These are phyloP conservation scores for Saccharomyces paradoxus DNA, from an alignment of 805 yeast species.

Conservation along the genomic window DNA sequence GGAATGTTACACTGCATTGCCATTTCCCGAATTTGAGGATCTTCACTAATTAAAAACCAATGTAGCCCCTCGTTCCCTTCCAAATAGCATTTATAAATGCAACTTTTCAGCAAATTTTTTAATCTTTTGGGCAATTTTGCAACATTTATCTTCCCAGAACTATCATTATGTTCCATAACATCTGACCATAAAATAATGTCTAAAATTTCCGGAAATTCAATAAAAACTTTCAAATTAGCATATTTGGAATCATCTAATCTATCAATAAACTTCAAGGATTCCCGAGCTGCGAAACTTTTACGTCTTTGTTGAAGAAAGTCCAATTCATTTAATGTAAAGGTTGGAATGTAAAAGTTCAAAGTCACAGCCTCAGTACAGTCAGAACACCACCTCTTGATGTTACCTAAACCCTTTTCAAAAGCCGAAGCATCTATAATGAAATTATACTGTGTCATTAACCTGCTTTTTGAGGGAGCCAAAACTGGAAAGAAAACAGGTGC, in stretches of 20 bases:
- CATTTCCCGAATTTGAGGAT: constrained; percentile 44
- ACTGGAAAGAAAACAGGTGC: neutral
- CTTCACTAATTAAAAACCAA: constrained; percentile 62
- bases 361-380: constrained; percentile 20
- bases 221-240: constrained; percentile 22
- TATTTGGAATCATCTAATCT: constrained; percentile 14
- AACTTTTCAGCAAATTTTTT: constrained; percentile 48
- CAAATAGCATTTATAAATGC: constrained; percentile 44
- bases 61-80: constrained; percentile 31
- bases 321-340: constrained; percentile 45
- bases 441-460: constrained; percentile 19
- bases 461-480: neutral
- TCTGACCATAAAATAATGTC: constrained; percentile 22
- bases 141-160: constrained; percentile 21
- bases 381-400: constrained; percentile 53
- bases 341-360: constrained; percentile 45
- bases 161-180: constrained; percentile 11
- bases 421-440: constrained; percentile 62
- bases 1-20: constrained; percentile 47
- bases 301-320: constrained; percentile 50
- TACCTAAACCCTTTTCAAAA: constrained; percentile 59
- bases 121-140: constrained; percentile 43
- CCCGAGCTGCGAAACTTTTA: constrained; percentile 56
- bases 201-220: constrained; percentile 41
- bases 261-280: constrained; percentile 56